These are phyloP conservation scores for Astragalus membranaceus DNA, from an alignment of 306 rosid species.

Conservation along the genomic window DNA sequence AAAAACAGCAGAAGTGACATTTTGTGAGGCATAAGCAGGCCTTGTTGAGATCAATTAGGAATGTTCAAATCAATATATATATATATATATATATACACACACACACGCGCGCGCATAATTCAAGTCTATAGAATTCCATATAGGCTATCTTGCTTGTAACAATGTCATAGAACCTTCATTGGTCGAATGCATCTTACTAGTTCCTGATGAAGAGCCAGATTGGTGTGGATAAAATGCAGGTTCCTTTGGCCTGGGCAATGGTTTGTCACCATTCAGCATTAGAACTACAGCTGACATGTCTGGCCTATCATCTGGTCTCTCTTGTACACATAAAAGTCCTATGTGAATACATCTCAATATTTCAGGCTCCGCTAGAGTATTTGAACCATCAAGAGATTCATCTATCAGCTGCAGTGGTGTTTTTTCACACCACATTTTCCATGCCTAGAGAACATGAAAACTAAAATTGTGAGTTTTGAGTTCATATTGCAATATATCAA, in stretches of 20 bases:
- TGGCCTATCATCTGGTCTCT: conserved; percentile 34
- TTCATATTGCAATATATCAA: background rate
- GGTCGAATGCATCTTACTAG: background rate
- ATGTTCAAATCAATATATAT: too few species aligned
- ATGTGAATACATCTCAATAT: conserved; percentile 25
- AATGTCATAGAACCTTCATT: conserved; percentile 23
- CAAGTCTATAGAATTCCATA: background rate
- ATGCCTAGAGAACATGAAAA: conserved; percentile 21
- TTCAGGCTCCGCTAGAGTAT: background rate
- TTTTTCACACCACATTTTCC: conserved; percentile 31
- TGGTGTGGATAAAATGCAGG: conserved; percentile 30
- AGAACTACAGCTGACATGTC: conserved; percentile 27
- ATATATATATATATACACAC: too few species aligned
- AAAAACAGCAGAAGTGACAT: too few species aligned
- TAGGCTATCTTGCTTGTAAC: conserved; percentile 24
- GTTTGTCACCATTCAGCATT: conserved; percentile 36
- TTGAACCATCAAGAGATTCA: background rate
- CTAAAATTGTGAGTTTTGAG: background rate
- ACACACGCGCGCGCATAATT: too few species aligned
- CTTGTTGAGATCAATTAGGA: too few species aligned
- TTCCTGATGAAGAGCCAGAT: conserved; percentile 12
- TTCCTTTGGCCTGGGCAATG: conserved; percentile 28
- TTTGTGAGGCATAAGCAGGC: too few species aligned
- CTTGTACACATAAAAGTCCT: conserved; percentile 35
- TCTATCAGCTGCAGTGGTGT: conserved; percentile 24